Evolutionary conservation across 768 basidiomycete genomes (phyloP).

Genomic region (Kwoniella pini): DNA sequence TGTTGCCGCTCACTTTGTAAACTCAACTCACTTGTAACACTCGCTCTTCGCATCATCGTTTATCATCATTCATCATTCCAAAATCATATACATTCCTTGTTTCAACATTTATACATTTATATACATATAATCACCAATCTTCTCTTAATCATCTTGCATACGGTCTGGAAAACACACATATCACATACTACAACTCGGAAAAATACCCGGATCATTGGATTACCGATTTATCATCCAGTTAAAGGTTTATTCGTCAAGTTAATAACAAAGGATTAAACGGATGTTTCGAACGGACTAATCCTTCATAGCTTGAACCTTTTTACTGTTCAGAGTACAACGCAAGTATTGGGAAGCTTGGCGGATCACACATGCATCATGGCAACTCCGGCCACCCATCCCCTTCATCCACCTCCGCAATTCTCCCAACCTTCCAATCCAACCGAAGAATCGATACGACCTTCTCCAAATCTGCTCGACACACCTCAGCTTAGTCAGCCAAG

Average conservation of each 20-base stretch:
- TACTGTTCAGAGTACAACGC: too few species aligned
- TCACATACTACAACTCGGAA: not conserved
- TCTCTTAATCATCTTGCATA: not conserved
- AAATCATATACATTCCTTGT: not conserved
- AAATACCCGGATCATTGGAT: too few species aligned
- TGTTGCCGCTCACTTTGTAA: not conserved
- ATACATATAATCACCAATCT: too few species aligned
- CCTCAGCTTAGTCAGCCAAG: conserved; percentile 6
- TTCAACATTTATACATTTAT: too few species aligned
- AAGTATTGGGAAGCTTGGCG: not conserved
- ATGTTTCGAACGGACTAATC: too few species aligned
- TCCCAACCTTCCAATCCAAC: not conserved
- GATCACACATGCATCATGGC: not conserved
- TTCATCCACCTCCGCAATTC: not conserved
- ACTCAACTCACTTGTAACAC: not conserved
- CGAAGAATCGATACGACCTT: not conserved
- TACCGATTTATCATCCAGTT: too few species aligned
- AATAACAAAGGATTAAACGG: too few species aligned
- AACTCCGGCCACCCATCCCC: not conserved
- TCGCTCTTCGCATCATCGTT: not conserved
- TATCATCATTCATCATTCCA: not conserved
- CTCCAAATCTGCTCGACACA: not conserved
- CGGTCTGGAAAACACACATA: not conserved
- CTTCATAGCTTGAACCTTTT: too few species aligned
- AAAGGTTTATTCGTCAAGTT: too few species aligned